Evolutionary conservation across 768 basidiomycete genomes (phyloP), one percentile per base, ranked within the genome.

Genomic region (Boletus rufocinnamomeus): DNA sequence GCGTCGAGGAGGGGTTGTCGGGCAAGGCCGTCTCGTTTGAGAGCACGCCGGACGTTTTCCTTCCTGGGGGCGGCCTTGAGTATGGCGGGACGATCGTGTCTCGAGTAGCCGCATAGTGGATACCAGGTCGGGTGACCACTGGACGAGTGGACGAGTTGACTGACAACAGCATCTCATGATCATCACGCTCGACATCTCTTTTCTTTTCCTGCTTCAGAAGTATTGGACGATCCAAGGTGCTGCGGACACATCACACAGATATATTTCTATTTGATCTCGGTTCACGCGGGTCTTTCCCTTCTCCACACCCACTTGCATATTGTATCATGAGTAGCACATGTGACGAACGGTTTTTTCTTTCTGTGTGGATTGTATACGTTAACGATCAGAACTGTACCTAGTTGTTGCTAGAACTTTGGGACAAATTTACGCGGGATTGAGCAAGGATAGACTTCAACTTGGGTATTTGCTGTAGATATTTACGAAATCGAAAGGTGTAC

Each of bases 41-140:
- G 62, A 64, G 58, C 19, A 76, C 76, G 5, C 74, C 76, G 2
- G 63, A 61, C 25, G 61, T 64, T 38, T 75, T 75, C 56, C 52
- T 67, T 23, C 40, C 57, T 14, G 68, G 69, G 10, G 66, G 73
- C 2, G 66, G 64, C 19, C 62, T 76, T 38, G 71, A 72, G 13
- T 50, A 64, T 21, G 74, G 75, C 11, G 74, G 74, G 44, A 75
- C 74, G 13, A 53, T 74, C n/a, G 72, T 76, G 37, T 75, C 75
- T 30, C 72, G 73, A 25, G 69, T 74, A 34, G 73, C 62, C n/a
- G 64, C 64, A 19, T 74, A 66, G 45, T 38, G 19, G 45, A 46
- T 46, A 9, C 19, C n/a, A 40, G 32, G 17, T 38, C n/a, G 10
- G 7, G 32, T 14, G 52, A 23, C 21, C 28, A 37, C 7, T 17